Conservation (phyloP, 805 yeast genomes). For the Yamadazyma philogaea region DNA sequence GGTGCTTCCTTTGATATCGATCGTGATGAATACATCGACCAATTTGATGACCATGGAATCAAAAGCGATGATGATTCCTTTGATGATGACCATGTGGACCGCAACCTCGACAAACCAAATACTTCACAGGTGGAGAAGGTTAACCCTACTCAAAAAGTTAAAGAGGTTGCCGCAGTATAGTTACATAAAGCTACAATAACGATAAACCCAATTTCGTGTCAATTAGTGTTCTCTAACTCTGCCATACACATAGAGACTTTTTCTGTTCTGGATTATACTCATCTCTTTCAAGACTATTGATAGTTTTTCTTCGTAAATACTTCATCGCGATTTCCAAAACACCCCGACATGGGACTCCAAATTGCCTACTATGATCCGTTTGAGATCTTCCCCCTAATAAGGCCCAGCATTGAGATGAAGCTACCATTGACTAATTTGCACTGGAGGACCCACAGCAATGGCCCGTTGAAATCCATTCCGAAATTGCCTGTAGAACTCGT, state of each 20-base stretch:
- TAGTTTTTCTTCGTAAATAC: too few species aligned
- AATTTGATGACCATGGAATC: constrained; percentile 10
- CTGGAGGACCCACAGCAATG: constrained; percentile 53
- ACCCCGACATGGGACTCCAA: constrained; percentile 2
- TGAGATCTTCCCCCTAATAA: constrained; percentile 47
- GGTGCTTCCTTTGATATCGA: constrained; percentile 21
- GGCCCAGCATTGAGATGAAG: constrained; percentile 40
- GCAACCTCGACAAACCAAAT: background rate
- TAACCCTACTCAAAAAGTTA: background rate
- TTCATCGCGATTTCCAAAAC: background rate
- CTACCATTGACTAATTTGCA: constrained; percentile 64
- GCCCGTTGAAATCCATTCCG: constrained; percentile 63
- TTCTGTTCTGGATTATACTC: too few species aligned
- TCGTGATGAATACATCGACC: constrained; percentile 14
- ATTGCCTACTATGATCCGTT: constrained; percentile 67
- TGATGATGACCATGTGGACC: constrained; percentile 2
- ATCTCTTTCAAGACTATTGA: too few species aligned
- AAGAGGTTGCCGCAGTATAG: background rate
- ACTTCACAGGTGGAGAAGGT: constrained; percentile 2
- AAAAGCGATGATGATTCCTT: constrained; percentile 11
- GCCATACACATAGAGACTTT: too few species aligned
- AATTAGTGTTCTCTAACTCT: too few species aligned
- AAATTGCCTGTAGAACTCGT: constrained; percentile 49
- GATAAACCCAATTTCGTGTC: too few species aligned
- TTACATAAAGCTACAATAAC: too few species aligned